Conservation (phyloP, 2,329 filamentous ascomycete genomes). For the Penicillium sp. region DNA sequence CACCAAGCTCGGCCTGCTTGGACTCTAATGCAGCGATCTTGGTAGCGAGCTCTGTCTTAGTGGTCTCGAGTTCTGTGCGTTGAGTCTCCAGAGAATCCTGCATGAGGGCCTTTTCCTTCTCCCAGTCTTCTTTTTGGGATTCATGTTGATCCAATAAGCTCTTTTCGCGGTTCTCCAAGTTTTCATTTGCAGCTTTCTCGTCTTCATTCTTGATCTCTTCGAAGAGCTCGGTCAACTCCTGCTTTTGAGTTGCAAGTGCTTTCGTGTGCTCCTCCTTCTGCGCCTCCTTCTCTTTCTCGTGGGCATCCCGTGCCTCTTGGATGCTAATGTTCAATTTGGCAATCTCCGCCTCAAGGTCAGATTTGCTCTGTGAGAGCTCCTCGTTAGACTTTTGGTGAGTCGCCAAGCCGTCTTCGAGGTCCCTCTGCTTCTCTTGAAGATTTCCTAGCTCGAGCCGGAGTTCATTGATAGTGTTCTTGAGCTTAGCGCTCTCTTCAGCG, state of each 20-base stretch:
- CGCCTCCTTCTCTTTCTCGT: conserved; percentile 38
- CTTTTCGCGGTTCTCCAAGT: conserved; percentile 39
- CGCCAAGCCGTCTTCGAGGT: conserved; percentile 49
- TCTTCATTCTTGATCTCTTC: conserved; percentile 48
- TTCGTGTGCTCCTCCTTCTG: conserved; percentile 34
- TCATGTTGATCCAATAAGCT: conserved; percentile 44
- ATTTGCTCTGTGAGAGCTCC: conserved; percentile 45
- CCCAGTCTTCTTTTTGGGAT: conserved; percentile 35
- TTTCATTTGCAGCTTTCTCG: conserved; percentile 38
- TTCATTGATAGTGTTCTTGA: conserved; percentile 47
- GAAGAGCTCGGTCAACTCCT: conserved; percentile 46
- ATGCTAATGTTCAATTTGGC: conserved; percentile 37
- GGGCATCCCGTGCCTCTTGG: conserved; percentile 45
- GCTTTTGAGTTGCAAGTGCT: conserved; percentile 44
- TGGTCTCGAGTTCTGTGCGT: conserved; percentile 36
- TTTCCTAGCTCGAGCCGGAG: conserved; percentile 51
- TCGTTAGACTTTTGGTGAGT: conserved; percentile 46
- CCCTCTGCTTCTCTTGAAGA: conserved; percentile 53
- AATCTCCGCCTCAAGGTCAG: conserved; percentile 44
- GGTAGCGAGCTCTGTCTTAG: conserved; percentile 29
- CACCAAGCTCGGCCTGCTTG: conserved; percentile 35
- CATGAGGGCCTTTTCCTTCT: conserved; percentile 39
- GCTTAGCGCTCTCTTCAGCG: conserved; percentile 46
- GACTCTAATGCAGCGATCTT: conserved; percentile 36
- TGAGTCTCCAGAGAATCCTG: conserved; percentile 37